Evolutionary conservation across 2,329 filamentous ascomycete species (phyloP).

Genomic region (Fusarium brachygibbosum): DNA sequence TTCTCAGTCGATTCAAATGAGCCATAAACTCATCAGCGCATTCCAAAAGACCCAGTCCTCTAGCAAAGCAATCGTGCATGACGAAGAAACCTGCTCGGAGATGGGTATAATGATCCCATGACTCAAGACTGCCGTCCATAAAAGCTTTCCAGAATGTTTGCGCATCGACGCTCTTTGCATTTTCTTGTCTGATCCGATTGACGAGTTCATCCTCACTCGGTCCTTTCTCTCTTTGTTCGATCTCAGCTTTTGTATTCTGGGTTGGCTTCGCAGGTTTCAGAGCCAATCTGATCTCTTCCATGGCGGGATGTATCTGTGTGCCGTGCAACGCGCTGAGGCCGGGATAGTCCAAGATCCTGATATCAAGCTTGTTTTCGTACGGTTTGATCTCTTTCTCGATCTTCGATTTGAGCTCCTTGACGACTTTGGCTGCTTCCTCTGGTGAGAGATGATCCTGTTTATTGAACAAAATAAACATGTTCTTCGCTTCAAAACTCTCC

Average conservation of each 20-base stretch:
- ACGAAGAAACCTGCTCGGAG: conserved; percentile 53
- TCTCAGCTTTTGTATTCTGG: not conserved
- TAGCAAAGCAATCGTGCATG: conserved; percentile 47
- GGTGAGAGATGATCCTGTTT: conserved; percentile 50
- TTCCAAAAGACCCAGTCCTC: conserved; percentile 44
- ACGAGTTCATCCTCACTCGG: conserved; percentile 35
- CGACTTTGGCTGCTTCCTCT: conserved; percentile 30
- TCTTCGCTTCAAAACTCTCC: conserved; percentile 29
- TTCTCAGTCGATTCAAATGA: conserved; percentile 47
- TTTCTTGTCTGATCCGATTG: conserved; percentile 20
- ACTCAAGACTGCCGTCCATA: conserved; percentile 44
- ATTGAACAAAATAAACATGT: conserved; percentile 52
- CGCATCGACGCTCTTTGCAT: conserved; percentile 7
- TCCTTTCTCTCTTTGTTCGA: conserved; percentile 21
- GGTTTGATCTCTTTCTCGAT: conserved; percentile 36
- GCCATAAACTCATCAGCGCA: conserved; percentile 51
- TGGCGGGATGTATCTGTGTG: conserved; percentile 22
- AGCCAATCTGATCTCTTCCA: conserved; percentile 39
- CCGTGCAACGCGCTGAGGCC: conserved; percentile 43
- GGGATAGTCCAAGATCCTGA: conserved; percentile 44
- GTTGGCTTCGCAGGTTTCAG: conserved; percentile 10
- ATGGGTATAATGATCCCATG: conserved; percentile 54
- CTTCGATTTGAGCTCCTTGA: conserved; percentile 16
- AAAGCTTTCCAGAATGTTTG: conserved; percentile 50
- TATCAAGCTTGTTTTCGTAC: conserved; percentile 14